phyloP scores from a whole-genome alignment of 129 eudicot species.

The Centella asiatica region DNA sequence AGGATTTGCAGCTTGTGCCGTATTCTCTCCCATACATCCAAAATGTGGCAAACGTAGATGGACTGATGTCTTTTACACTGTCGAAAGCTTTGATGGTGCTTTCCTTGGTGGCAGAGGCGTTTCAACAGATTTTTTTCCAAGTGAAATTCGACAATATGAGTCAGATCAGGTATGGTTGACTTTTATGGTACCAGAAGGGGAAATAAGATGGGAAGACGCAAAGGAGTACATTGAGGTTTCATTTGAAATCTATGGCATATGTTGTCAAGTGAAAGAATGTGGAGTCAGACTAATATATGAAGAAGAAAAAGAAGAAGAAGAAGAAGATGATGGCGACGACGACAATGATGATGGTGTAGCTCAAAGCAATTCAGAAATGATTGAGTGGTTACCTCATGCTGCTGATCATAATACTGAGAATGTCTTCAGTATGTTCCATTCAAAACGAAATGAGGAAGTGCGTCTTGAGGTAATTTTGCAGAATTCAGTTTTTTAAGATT shows the following conservation, averaged over 20 bases:
- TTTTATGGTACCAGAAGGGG: slow-evolving; percentile 6
- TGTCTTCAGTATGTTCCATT: too few species aligned
- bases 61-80: background rate
- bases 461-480: too few species aligned
- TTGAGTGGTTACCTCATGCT: slow-evolving; percentile 1
- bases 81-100: background rate
- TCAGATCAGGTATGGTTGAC: slow-evolving; percentile 10
- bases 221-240: slow-evolving; percentile 4
- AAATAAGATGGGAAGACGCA: slow-evolving; percentile 4
- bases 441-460: too few species aligned
- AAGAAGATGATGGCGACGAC: background rate
- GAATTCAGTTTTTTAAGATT: too few species aligned
- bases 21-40: slow-evolving; percentile 2
- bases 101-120: background rate
- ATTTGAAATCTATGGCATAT: background rate
- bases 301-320: too few species aligned
- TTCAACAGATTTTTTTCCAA: background rate
- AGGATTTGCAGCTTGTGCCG: slow-evolving; percentile 12
- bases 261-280: background rate
- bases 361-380: slow-evolving; percentile 7
- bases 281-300: slow-evolving; percentile 1
- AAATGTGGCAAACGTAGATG: background rate
- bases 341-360: background rate
- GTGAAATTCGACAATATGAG: slow-evolving; percentile 3
- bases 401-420: too few species aligned